Evolutionary conservation across 495 filamentous ascomycete species (phyloP), one percentile per base, ranked within the genome.

Genomic region (Tuber umbilicatum): DNA sequence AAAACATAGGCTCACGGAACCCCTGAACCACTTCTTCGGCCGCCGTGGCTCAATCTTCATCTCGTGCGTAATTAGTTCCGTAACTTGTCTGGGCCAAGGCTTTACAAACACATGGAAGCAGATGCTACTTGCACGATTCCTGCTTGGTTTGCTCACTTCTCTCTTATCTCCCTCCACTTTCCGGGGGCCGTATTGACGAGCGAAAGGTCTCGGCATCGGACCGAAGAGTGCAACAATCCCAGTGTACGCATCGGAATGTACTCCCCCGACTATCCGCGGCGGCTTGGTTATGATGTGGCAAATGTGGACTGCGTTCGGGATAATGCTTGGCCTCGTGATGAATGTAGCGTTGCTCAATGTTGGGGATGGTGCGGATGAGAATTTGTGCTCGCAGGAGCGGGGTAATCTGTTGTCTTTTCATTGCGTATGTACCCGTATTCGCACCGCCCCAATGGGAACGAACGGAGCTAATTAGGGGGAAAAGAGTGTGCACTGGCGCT

Each of bases 241-340:
- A 0, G 87, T 93, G 40, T 94, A 92, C 77, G 91, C 91, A 12
- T 93, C 92, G 1, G 92, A 94, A 81, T 89, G 87, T 45, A 86
- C 89, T 0, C 91, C 93, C 0, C 86, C 92, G 0, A 84, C 85
- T 38, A 91, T 94, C 60, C 88, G 92, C 35, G 93, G 92, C 31
- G 92, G 91, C 1, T 75, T 92, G 55, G 89, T 91, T 6, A 91
- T 91, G 89, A 88, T 90, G 79, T 94, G 92, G 92, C 92, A 93
- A 81, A 89, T 93, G 88, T 93, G 90, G 90, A 93, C 90, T 0
- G 92, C 92, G 6, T 93, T 93, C 73, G 92, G 92, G 0, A 91
- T 93, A 79, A 90, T 93, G 87, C 70, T 93, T 9, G 92, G 92
- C 6, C 91, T 91, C 79, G 86, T 87, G 2, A 87, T 89, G 9